A percentile compares a stretch with the other conserved stretches of the same genome.
These are phyloP conservation scores for Colletotrichum gigasporum DNA, from an alignment of 2,329 filamentous ascomycete genomes.

Conservation along the genomic window DNA sequence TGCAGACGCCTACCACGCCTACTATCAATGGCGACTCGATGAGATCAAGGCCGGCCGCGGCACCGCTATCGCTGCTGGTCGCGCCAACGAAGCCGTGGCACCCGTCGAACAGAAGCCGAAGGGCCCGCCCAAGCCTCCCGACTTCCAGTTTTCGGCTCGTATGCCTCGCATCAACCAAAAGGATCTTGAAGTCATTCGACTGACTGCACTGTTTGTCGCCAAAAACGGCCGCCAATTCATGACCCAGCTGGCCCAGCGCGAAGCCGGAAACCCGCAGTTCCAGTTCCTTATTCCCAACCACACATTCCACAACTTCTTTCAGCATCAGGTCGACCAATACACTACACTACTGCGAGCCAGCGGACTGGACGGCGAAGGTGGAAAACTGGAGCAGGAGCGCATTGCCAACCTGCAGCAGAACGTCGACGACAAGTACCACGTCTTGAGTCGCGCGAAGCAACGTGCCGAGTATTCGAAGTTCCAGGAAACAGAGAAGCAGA, in stretches of 20 bases:
- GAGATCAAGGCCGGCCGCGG: slow-evolving; percentile 89
- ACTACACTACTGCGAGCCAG: slow-evolving; percentile 77
- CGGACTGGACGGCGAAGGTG: slow-evolving; percentile 71
- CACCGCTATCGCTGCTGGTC: slow-evolving; percentile 79
- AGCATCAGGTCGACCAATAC: slow-evolving; percentile 92
- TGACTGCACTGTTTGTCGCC: slow-evolving; percentile 92
- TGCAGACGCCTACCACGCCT: slow-evolving; percentile 85
- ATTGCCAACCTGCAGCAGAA: slow-evolving; percentile 79
- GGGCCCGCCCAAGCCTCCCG: slow-evolving; percentile 84
- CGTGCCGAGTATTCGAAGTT: slow-evolving; percentile 88
- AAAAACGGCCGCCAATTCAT: slow-evolving; percentile 93
- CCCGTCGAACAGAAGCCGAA: slow-evolving; percentile 71
- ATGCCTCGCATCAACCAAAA: slow-evolving; percentile 98
- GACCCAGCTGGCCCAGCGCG: slow-evolving; percentile 87
- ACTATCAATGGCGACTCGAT: slow-evolving; percentile 88
- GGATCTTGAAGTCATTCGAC: slow-evolving; percentile 77
- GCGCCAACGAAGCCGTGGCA: slow-evolving; percentile 69
- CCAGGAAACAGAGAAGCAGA: slow-evolving; percentile 84
- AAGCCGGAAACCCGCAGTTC: slow-evolving; percentile 92
- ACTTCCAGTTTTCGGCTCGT: slow-evolving; percentile 92
- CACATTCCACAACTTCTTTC: slow-evolving; percentile 95
- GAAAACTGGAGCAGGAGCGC: slow-evolving; percentile 76
- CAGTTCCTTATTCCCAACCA: slow-evolving; percentile 96
- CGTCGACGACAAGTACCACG: slow-evolving; percentile 79
- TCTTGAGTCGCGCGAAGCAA: slow-evolving; percentile 83